These are phyloP conservation scores for Botryosphaeria dothidea DNA, from an alignment of 2,329 filamentous ascomycete genomes.

Conservation along the genomic window DNA sequence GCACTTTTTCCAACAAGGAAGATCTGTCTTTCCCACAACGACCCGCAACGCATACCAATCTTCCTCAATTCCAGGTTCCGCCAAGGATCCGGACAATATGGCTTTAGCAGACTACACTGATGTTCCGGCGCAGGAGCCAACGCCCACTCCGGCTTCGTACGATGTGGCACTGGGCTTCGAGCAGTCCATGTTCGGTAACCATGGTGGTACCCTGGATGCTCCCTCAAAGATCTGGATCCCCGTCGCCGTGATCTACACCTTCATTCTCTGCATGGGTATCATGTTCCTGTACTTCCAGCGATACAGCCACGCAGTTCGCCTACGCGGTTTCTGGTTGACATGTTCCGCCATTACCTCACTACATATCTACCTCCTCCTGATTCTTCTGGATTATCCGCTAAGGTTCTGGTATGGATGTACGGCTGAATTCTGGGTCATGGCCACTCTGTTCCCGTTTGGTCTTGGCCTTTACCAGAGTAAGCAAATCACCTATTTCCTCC, in stretches of 20 bases:
- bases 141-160: neutral
- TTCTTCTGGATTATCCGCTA: slow-evolving; percentile 6
- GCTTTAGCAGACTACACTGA: neutral
- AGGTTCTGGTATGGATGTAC: slow-evolving; percentile 17
- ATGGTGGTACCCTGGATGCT: neutral
- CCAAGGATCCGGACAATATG: neutral
- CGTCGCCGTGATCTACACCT: slow-evolving; percentile 11
- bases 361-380: slow-evolving; percentile 2
- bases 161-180: neutral
- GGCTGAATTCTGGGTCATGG: slow-evolving; percentile 18
- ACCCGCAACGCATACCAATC: no score
- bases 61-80: neutral
- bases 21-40: no score
- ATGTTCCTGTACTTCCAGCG: slow-evolving; percentile 2
- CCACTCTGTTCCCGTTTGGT: slow-evolving; percentile 1
- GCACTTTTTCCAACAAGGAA: no score
- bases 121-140: neutral
- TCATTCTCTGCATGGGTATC: neutral
- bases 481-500: neutral
- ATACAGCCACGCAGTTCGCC: slow-evolving; percentile 1
- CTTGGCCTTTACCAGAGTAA: slow-evolving; percentile 16
- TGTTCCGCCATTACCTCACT: neutral
- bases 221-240: slow-evolving; percentile 8
- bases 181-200: neutral
- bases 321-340: slow-evolving; percentile 8